Percentiles rank a stretch among this genome's conserved stretches.
These are phyloP conservation scores for Marasmius tenuissimus DNA, from an alignment of 1,284 basidiomycete species.

Conservation along the genomic window DNA sequence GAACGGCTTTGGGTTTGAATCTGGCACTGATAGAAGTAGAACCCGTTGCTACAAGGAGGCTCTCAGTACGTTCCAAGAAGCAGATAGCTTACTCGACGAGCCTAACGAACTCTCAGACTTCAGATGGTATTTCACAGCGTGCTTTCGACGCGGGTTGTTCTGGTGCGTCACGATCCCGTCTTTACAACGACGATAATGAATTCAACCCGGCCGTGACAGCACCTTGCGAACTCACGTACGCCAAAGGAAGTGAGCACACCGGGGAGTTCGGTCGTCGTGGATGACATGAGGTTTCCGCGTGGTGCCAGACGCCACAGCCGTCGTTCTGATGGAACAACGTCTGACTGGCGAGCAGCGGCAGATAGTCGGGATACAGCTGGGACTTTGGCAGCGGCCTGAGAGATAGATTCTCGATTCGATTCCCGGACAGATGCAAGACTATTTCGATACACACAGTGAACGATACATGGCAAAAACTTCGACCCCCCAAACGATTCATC, in stretches of 20 bases:
- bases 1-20: neutral
- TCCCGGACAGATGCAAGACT: no score
- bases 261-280: slow-evolving; percentile 5
- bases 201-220: neutral
- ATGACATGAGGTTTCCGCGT: neutral
- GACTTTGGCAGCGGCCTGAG: no score
- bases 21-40: neutral
- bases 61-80: slow-evolving; percentile 16
- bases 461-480: no score
- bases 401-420: no score
- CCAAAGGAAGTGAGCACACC: slow-evolving; percentile 10
- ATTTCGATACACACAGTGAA: no score
- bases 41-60: slow-evolving; percentile 16
- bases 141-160: slow-evolving; percentile 19
- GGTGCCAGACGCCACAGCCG: no score
- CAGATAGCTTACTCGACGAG: neutral
- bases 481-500: no score
- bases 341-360: no score
- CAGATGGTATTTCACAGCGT: slow-evolving; percentile 21
- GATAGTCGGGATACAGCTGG: no score
- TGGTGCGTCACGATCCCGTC: slow-evolving; percentile 13
- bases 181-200: neutral
- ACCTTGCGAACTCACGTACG: slow-evolving; percentile 9
- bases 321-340: no score
- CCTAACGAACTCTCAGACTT: slow-evolving; percentile 10